A percentile compares a stretch with the other conserved stretches of the same genome.
These are phyloP conservation scores for Backusella tarrabulga DNA, from an alignment of 192 early-diverging fungal species.

Conservation along the genomic window DNA sequence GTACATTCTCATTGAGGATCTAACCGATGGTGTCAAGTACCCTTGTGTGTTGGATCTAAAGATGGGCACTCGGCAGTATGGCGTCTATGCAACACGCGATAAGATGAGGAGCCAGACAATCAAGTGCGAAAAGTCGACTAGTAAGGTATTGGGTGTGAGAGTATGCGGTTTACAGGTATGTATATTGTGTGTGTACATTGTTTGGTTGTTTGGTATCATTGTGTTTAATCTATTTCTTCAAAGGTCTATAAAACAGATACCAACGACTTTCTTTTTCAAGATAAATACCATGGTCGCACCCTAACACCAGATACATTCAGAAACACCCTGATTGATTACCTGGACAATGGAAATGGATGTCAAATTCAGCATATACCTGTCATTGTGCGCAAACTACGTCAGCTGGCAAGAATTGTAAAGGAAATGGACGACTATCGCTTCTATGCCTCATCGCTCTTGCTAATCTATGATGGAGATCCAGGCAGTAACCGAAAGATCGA, in stretches of 20 bases:
- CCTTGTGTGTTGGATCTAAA: slow-evolving; percentile 98
- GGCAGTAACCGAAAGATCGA: slow-evolving; percentile 55
- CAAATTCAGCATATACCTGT: slow-evolving; percentile 80
- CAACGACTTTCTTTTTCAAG: slow-evolving; percentile 75
- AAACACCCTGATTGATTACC: slow-evolving; percentile 74
- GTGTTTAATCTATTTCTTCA: neutral
- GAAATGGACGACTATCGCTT: slow-evolving; percentile 86
- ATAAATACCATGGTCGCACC: slow-evolving; percentile 95
- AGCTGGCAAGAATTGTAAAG: slow-evolving; percentile 74
- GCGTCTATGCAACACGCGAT: slow-evolving; percentile 80
- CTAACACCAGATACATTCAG: slow-evolving; percentile 81
- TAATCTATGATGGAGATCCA: slow-evolving; percentile 87
- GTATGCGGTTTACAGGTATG: slow-evolving; percentile 98
- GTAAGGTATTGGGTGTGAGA: slow-evolving; percentile 87
- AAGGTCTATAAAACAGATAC: slow-evolving; percentile 27
- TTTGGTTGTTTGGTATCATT: neutral
- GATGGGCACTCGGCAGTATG: slow-evolving; percentile 98
- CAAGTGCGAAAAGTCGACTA: slow-evolving; percentile 93
- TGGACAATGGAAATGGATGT: slow-evolving; percentile 85
- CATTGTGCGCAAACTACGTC: slow-evolving; percentile 74
- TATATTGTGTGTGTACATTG: neutral
- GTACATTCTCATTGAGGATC: slow-evolving; percentile 93
- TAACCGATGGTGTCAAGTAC: slow-evolving; percentile 84
- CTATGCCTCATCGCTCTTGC: slow-evolving; percentile 85
- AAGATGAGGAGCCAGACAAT: slow-evolving; percentile 87